These are phyloP conservation scores for Thalassiosira tumida DNA, from an alignment of 352 stramenopile genomes.

Conservation along the genomic window DNA sequence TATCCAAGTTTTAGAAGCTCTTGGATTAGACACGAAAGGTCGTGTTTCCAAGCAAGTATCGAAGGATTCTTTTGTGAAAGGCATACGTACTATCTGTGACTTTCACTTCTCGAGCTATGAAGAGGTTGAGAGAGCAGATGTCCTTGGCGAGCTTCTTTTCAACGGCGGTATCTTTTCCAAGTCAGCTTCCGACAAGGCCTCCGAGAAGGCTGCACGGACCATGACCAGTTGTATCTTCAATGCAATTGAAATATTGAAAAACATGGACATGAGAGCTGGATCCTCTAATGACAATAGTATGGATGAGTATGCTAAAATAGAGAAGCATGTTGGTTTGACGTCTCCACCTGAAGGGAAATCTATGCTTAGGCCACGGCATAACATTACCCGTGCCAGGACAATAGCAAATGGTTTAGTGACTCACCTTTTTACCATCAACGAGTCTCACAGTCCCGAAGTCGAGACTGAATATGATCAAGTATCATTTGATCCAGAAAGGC, in stretches of 20 bases:
- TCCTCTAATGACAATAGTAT: neutral
- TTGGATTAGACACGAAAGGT: neutral
- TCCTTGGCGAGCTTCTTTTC: neutral
- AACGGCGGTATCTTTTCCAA: conserved; percentile 5
- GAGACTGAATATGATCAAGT: neutral
- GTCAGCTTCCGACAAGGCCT: neutral
- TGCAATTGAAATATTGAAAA: neutral
- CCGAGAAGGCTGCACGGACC: neutral
- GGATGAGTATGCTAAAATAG: neutral
- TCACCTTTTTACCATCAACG: neutral
- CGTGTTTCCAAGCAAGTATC: neutral
- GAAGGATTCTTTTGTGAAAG: conserved; percentile 10
- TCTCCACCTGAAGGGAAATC: neutral
- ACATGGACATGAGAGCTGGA: neutral
- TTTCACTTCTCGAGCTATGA: neutral
- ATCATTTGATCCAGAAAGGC: neutral
- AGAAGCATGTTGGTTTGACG: neutral
- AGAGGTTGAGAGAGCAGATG: neutral
- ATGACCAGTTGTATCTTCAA: neutral
- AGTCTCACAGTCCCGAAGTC: neutral
- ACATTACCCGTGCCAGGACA: neutral
- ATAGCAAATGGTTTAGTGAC: neutral
- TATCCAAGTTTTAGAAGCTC: neutral
- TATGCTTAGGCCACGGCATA: neutral
- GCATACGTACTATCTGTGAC: neutral